Evolutionary conservation across 108 stramenopile genomes (phyloP).

Genomic region (Skeletonema marinoi): DNA sequence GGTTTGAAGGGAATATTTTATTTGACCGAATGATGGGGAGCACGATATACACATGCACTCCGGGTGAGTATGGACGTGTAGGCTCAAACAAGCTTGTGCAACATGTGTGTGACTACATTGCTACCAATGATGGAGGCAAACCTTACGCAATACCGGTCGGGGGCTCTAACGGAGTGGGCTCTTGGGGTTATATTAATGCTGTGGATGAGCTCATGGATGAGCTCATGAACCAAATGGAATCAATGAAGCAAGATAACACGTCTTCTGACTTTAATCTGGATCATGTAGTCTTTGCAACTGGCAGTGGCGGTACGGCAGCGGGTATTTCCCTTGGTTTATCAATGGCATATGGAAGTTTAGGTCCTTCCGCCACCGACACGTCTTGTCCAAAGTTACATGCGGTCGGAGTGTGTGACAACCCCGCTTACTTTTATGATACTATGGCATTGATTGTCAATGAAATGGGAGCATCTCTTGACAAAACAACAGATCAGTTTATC

Average conservation of each 20-base stretch:
- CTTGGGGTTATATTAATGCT: constrained; percentile 87
- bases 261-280: constrained; percentile 51
- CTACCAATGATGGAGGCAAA: constrained; percentile 13
- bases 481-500: constrained; percentile 57
- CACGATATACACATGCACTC: constrained; percentile 77
- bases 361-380: constrained; percentile 10
- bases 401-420: constrained; percentile 88
- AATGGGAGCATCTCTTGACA: constrained; percentile 65
- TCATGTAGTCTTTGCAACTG: constrained; percentile 91
- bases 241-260: constrained; percentile 9
- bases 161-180: constrained; percentile 86
- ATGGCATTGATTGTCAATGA: constrained; percentile 65
- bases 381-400: constrained; percentile 70
- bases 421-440: constrained; percentile 85
- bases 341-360: constrained; percentile 47
- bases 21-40: constrained; percentile 87
- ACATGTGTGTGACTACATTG: constrained; percentile 52
- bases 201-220: too few relatives aligned
- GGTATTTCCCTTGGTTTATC: constrained; percentile 79
- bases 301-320: constrained; percentile 87
- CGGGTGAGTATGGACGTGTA: constrained; percentile 84
- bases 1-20: constrained; percentile 73
- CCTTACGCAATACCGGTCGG: constrained; percentile 89
- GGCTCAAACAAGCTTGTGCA: constrained; percentile 68
- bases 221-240: constrained; percentile 48